These are phyloP conservation scores for Thraustochytrium sp. DNA, from an alignment of 352 stramenopile genomes.

Conservation along the genomic window DNA sequence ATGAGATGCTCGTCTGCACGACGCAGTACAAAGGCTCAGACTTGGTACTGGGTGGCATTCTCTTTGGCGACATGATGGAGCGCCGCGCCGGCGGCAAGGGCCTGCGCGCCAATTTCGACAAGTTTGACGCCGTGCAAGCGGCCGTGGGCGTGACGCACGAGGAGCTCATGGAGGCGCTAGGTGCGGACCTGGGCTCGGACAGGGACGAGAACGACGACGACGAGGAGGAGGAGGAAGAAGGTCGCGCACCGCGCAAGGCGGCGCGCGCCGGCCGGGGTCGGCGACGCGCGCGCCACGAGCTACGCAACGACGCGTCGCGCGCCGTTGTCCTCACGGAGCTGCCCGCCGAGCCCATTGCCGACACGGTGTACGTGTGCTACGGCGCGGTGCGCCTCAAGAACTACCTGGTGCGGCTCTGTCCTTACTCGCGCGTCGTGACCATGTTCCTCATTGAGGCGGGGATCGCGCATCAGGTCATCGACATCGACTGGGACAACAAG, in stretches of 20 bases:
- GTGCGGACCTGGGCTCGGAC: background rate
- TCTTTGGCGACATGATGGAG: constrained; percentile 34
- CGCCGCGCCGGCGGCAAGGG: background rate
- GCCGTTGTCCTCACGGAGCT: background rate
- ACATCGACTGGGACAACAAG: constrained; percentile 21
- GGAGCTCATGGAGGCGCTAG: background rate
- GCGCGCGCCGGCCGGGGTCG: background rate
- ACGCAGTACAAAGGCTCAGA: constrained; percentile 10
- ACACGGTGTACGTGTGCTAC: background rate
- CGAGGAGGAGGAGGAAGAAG: too few species aligned
- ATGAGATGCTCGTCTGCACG: background rate
- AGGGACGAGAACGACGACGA: background rate
- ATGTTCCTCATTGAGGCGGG: background rate
- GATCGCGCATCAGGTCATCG: background rate
- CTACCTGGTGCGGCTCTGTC: background rate
- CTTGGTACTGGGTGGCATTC: background rate
- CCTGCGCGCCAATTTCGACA: constrained; percentile 19
- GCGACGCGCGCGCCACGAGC: background rate
- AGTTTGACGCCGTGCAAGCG: background rate
- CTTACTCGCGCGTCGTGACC: background rate
- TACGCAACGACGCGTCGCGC: background rate
- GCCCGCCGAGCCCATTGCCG: background rate
- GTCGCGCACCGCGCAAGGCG: background rate
- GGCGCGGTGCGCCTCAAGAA: background rate
- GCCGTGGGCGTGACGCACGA: background rate